Base-by-base conservation (phyloP, 176 grass and related monocot species). In the Guadua angustifolia region DNA sequence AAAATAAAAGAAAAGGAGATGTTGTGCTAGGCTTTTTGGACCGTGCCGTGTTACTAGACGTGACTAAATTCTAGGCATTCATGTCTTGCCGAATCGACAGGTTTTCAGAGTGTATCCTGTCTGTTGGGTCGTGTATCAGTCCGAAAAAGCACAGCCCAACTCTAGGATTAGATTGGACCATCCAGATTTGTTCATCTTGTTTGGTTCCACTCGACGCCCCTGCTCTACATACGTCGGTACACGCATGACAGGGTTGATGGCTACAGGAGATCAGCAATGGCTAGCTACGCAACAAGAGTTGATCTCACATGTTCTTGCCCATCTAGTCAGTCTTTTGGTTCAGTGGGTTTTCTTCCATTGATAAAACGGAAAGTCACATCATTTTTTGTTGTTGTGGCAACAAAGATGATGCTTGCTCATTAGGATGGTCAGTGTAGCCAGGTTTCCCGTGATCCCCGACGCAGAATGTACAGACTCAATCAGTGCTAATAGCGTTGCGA, bases 251-350 rank as follows among this genome's bases (percentile, higher is more conserved):
- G 2, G 15, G 71, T 26, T 21, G 85, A 82, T 14, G 71, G 21
- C 53, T 49, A 77, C 52, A 21, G 42, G 66, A 65, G 81, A 79
- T 88, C 67, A 7, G 1, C 25, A 14, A 59, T 65, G 78, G 19
- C 13, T 57, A 21, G 61, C 24, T 18, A 38, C 18, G 70, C 38
- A 14, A 73, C 80, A 7, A 18, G 2, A 38, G 36, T 42, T 26
- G 17, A 8, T 56, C 21, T 50, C 59, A 29, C 22, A 14, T 29
- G 59, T 13, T 62, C 11, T 2, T 4, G 11, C 59, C 14, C 24
- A 2, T 71, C 67, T 19, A 7, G 46, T 57, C 33, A 2, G 38
- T 43, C 22, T 45, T 38, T 14, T 29, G 32, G 32, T 29, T 62
- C 4, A 39, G 40, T 78, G 40, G 74, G 36, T 36, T 36, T 21